These are phyloP conservation scores for Rhizopogon vulgaris DNA, from an alignment of 768 basidiomycete species.

Conservation along the genomic window DNA sequence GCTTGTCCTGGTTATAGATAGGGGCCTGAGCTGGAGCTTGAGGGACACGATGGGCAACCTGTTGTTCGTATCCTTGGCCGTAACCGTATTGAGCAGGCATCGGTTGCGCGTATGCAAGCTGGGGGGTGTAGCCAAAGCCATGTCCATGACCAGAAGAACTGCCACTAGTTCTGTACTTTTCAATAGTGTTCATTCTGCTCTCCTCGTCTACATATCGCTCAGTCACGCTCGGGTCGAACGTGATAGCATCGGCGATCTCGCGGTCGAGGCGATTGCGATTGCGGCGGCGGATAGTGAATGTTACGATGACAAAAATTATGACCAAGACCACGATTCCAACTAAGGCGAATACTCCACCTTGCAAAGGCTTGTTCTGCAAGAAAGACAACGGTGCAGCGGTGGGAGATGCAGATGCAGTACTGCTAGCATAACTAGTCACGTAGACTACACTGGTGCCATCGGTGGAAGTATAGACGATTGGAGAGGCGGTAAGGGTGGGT, in stretches of 20 bases:
- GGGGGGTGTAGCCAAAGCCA: conserved; percentile 13
- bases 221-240: conserved; percentile 40
- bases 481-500: conserved; percentile 14
- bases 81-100: conserved; percentile 13
- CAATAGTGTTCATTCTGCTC: conserved; percentile 10
- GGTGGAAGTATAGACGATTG: conserved; percentile 15
- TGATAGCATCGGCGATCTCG: conserved; percentile 37
- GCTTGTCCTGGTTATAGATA: conserved; percentile 4
- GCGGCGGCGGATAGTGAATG: conserved; percentile 45
- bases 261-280: conserved; percentile 32
- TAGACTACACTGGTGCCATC: conserved; percentile 22
- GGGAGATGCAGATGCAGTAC: conserved; percentile 15
- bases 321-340: conserved; percentile 43
- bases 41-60: conserved; percentile 3
- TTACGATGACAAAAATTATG: conserved; percentile 37
- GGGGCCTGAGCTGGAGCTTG: conserved; percentile 11
- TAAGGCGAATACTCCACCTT: conserved; percentile 50
- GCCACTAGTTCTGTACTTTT: conserved; percentile 18
- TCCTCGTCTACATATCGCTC: conserved; percentile 21
- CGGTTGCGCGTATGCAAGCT: conserved; percentile 11
- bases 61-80: conserved; percentile 16
- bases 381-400: conserved; percentile 34
- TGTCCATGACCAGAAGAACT: conserved; percentile 22
- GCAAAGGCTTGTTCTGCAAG: conserved; percentile 60
- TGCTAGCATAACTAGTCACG: conserved; percentile 24